phyloP scores from a whole-genome alignment of 192 early-diverging fungal species.

The Phlyctochytrium bullatum region DNA sequence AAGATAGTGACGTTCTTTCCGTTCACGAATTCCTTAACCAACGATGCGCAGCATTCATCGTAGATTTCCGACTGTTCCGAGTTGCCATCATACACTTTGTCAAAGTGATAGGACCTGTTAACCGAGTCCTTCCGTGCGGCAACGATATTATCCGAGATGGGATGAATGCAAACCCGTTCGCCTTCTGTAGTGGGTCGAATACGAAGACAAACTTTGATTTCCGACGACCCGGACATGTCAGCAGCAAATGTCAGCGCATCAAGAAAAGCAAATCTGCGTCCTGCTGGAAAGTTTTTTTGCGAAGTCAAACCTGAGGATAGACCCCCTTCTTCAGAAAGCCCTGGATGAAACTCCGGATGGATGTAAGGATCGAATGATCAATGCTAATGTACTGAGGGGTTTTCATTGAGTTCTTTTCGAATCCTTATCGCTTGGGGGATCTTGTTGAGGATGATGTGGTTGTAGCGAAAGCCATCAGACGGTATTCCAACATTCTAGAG shows the following conservation, averaged over 20 bases:
- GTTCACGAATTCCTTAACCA: conserved; percentile 72
- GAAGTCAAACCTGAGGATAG: not conserved
- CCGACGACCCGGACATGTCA: not conserved
- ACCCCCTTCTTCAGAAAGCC: not conserved
- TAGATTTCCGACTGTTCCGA: conserved; percentile 61
- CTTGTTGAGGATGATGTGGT: conserved; percentile 29
- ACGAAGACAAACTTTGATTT: not conserved
- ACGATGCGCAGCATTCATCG: conserved; percentile 45
- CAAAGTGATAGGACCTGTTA: conserved; percentile 55
- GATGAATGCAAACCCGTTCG: too few species aligned
- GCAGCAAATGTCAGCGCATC: not conserved
- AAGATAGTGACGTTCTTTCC: conserved; percentile 97
- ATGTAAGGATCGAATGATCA: not conserved
- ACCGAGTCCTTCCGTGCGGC: not conserved
- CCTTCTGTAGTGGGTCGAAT: too few species aligned
- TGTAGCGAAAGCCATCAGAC: conserved; percentile 31
- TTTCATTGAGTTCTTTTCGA: conserved; percentile 16
- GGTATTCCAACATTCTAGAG: conserved; percentile 7
- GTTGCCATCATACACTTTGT: conserved; percentile 65
- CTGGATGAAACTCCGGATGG: not conserved
- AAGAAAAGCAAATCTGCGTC: not conserved
- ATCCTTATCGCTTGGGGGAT: conserved; percentile 6
- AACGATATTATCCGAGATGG: too few species aligned
- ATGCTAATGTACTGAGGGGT: conserved; percentile 11
- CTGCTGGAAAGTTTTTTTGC: not conserved